phyloP scores from a whole-genome alignment of 208 protist genomes.

The Trypanosoma melophagium region DNA sequence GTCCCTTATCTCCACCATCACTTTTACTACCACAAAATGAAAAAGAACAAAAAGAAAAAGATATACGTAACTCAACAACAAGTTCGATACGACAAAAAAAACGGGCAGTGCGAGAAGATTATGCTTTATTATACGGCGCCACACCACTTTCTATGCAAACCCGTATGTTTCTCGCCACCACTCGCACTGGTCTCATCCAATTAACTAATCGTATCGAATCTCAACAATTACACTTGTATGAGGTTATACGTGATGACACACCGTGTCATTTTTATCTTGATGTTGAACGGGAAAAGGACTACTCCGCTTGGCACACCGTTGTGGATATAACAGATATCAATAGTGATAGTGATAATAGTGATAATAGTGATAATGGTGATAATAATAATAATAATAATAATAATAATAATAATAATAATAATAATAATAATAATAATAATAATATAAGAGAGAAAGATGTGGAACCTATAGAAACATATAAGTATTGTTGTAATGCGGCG shows the following conservation, averaged over 20 bases:
- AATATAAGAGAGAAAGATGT: neutral
- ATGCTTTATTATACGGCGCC: slow-evolving; percentile 61
- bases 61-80: neutral
- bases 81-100: neutral
- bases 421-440: neutral
- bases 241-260: slow-evolving; percentile 69
- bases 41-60: neutral
- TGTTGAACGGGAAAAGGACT: slow-evolving; percentile 70
- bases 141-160: slow-evolving; percentile 58
- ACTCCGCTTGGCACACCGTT: slow-evolving; percentile 20
- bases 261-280: slow-evolving; percentile 87
- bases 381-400: slow-evolving; percentile 2
- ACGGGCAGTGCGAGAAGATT: slow-evolving; percentile 41
- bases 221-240: slow-evolving; percentile 77
- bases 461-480: neutral
- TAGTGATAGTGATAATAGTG: slow-evolving; percentile 24
- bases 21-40: neutral
- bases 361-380: slow-evolving; percentile 6
- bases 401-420: neutral
- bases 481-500: neutral
- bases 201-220: slow-evolving; percentile 44
- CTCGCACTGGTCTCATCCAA: slow-evolving; percentile 25
- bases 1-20: neutral
- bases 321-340: slow-evolving; percentile 18
- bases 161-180: slow-evolving; percentile 77